Base-by-base conservation (phyloP, 2,329 filamentous ascomycete genomes). In the Diaporthe batatas region DNA sequence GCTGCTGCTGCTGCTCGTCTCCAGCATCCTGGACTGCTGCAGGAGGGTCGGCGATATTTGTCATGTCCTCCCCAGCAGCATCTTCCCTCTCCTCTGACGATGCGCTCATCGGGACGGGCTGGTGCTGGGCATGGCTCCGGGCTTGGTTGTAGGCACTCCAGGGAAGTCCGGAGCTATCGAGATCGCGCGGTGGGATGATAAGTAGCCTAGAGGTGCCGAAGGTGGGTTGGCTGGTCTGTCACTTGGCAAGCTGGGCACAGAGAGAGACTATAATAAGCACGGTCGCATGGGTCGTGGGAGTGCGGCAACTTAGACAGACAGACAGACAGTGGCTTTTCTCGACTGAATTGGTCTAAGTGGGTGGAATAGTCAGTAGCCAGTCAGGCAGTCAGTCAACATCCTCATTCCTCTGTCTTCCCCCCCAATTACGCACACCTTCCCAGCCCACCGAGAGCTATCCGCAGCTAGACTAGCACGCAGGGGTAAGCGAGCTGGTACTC, bases 71-170 rank as follows among this genome's bases (percentile, higher is more conserved):
- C 64, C 67, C 75, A 23, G 84, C 88, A 84, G 89, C 88, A 83
- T 87, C 87, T 81, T 90, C 86, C 83, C 84, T 89, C 85, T 88
- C 88, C 85, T 86, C 86, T 83, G 86, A 87, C 86, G 86, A 89
- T 86, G 89, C 91, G 90, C 90, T 93, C 91, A 93, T 93, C 86
- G 86, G 88, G 86, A 82, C 83, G 80, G 81, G 80, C 25, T 69
- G 59, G 36, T 68, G 68, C 75, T 72, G 79, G 72, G 79, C 82
- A 80, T 79, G 73, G 78, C 75, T 74, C 36, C 68, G 49, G 47
- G 55, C 34, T 29, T 34, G 55, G 32, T 54, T 12, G 21, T 36
- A 34, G 49, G 8, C 47, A 51, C 29, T 53, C 44, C 68, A 62
- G 36, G 32, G 32, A 42, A n/a, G 68, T 57, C 49, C 55, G 55